Conservation (phyloP, 805 yeast species). For the Candida manassasensis region DNA sequence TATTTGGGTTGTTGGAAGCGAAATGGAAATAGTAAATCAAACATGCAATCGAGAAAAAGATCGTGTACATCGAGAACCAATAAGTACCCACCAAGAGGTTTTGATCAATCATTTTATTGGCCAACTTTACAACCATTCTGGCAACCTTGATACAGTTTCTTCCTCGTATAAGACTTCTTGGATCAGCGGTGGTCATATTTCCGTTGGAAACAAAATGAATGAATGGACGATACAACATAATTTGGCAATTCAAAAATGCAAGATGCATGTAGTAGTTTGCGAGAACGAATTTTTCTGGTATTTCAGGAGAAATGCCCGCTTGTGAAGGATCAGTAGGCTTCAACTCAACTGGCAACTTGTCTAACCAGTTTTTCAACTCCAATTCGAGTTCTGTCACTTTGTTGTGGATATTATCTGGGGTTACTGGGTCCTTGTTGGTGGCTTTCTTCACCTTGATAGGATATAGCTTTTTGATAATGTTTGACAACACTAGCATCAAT, state of each 20-base stretch:
- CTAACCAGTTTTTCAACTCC: conserved; percentile 69
- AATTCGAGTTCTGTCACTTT: conserved; percentile 60
- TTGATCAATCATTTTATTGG: conserved; percentile 73
- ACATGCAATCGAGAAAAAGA: conserved; percentile 85
- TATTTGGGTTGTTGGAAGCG: conserved; percentile 24
- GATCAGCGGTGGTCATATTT: conserved; percentile 29
- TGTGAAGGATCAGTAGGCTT: conserved; percentile 61
- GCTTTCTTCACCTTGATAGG: conserved; percentile 52
- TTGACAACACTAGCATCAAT: conserved; percentile 63
- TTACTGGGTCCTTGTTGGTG: conserved; percentile 9
- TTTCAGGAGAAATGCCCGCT: conserved; percentile 9
- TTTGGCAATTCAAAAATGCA: conserved; percentile 70
- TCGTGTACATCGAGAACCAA: conserved; percentile 88
- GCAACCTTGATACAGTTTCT: conserved; percentile 82
- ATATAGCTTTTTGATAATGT: conserved; percentile 67
- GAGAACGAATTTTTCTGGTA: conserved; percentile 55
- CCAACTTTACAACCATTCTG: conserved; percentile 71
- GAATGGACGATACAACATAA: conserved; percentile 81
- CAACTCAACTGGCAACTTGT: conserved; percentile 63
- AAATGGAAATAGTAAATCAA: conserved; percentile 73
- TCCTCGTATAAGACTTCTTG: conserved; percentile 67
- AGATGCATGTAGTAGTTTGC: conserved; percentile 73
- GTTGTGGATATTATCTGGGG: conserved; percentile 35
- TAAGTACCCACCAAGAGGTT: conserved; percentile 76
- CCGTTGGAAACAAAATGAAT: conserved; percentile 75